These are phyloP conservation scores for Coccinonectria pachysandricola DNA, from an alignment of 2,329 filamentous ascomycete species.

Conservation along the genomic window DNA sequence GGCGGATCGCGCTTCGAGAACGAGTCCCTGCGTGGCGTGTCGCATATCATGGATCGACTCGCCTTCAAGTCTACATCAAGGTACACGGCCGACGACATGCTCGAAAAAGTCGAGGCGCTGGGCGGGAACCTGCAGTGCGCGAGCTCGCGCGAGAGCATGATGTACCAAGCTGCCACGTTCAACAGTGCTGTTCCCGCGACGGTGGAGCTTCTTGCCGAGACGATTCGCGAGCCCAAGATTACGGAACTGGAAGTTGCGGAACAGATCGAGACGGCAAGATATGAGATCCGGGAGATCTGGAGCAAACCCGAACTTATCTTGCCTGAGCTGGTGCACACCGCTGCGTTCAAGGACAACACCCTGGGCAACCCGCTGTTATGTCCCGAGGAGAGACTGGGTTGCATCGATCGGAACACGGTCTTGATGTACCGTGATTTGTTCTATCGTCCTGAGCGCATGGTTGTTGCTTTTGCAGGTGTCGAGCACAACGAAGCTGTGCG, in stretches of 20 bases:
- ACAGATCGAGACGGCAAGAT: conserved; percentile 84
- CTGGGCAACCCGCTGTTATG: conserved; percentile 89
- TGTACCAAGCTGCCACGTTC: conserved; percentile 98
- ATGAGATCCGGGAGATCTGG: conserved; percentile 97
- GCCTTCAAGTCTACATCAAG: conserved; percentile 83
- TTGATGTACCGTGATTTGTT: conserved; percentile 72
- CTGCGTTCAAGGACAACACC: conserved; percentile 92
- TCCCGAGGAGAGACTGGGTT: conserved; percentile 67
- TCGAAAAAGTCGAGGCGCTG: conserved; percentile 76
- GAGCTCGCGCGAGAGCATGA: conserved; percentile 87
- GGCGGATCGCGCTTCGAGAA: conserved; percentile 92
- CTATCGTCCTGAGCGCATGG: conserved; percentile 82
- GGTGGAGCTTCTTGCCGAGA: conserved; percentile 80
- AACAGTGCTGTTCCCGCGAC: conserved; percentile 81
- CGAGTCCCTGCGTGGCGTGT: conserved; percentile 72
- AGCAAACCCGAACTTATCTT: conserved; percentile 92
- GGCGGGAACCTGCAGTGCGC: conserved; percentile 97
- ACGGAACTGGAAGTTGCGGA: conserved; percentile 78
- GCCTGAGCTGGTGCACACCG: conserved; percentile 89
- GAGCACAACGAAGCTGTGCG: conserved; percentile 69
- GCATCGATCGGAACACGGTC: conserved; percentile 66
- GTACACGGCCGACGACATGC: conserved; percentile 70
- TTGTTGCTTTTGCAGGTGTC: conserved; percentile 90
- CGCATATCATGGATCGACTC: conserved; percentile 89
- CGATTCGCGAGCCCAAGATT: conserved; percentile 75